These are phyloP conservation scores for Penicillium daleae DNA, from an alignment of 495 filamentous ascomycete species.

Conservation along the genomic window DNA sequence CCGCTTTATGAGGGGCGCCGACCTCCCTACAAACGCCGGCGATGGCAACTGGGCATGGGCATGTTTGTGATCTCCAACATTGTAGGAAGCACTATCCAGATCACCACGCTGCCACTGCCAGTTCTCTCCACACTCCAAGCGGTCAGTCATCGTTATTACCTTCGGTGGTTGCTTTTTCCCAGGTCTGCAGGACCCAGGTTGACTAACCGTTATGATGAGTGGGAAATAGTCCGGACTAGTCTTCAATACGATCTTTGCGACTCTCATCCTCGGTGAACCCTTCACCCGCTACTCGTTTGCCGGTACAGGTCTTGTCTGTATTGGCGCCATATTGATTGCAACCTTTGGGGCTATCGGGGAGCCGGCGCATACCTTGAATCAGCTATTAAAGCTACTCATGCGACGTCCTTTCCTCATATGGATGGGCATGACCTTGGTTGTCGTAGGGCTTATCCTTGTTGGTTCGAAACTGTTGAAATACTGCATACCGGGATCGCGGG, in stretches of 20 bases:
- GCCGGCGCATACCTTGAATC: constrained; percentile 83
- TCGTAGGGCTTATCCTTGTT: constrained; percentile 70
- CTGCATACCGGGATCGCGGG: constrained; percentile 43
- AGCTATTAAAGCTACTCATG: constrained; percentile 77
- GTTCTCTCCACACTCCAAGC: constrained; percentile 96
- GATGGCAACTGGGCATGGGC: constrained; percentile 97
- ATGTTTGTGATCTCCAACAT: constrained; percentile 97
- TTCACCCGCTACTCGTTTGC: constrained; percentile 90
- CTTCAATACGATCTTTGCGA: constrained; percentile 97
- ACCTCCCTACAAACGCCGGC: constrained; percentile 85
- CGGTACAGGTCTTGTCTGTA: constrained; percentile 85
- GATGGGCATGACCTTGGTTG: constrained; percentile 77
- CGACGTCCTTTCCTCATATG: constrained; percentile 81
- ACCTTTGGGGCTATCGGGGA: constrained; percentile 95
- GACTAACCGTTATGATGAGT: not conserved
- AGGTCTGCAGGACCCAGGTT: constrained; percentile 5
- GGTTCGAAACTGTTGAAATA: constrained; percentile 61
- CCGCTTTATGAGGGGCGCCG: constrained; percentile 74
- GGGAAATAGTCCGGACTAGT: constrained; percentile 75
- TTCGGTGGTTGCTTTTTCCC: not conserved
- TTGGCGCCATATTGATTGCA: constrained; percentile 86
- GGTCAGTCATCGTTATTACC: constrained; percentile 42
- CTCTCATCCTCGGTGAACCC: constrained; percentile 87
- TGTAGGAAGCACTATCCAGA: constrained; percentile 93
- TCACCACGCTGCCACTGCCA: constrained; percentile 92